These are phyloP conservation scores for Ceratobasidium sp. DNA, from an alignment of 1,284 basidiomycete species.

Conservation along the genomic window DNA sequence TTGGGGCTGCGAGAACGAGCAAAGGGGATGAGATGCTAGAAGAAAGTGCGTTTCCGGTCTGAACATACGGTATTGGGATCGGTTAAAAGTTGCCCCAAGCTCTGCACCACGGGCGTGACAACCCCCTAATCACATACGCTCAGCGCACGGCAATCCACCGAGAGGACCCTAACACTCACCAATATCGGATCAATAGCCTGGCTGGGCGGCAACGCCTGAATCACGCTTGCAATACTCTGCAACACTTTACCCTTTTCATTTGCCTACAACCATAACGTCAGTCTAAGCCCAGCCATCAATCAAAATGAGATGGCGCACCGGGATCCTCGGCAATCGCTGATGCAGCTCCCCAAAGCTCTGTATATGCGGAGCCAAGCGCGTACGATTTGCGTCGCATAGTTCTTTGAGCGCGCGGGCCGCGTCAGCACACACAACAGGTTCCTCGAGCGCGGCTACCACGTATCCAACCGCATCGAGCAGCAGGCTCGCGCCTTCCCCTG, in stretches of 20 bases:
- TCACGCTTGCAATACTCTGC: constrained; percentile 87
- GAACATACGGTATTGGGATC: constrained; percentile 57
- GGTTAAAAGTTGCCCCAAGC: constrained; percentile 66
- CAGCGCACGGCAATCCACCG: constrained; percentile 3
- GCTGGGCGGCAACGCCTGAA: constrained; percentile 79
- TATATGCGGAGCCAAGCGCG: constrained; percentile 79
- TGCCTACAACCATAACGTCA: constrained; percentile 56
- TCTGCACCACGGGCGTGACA: constrained; percentile 74
- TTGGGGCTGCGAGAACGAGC: constrained; percentile 69
- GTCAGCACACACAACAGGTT: constrained; percentile 66
- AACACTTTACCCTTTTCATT: constrained; percentile 88
- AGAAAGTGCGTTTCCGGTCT: background rate
- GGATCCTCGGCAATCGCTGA: constrained; percentile 72
- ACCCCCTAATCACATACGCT: constrained; percentile 67
- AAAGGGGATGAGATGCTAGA: constrained; percentile 20
- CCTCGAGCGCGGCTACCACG: constrained; percentile 72
- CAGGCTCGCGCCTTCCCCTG: constrained; percentile 53
- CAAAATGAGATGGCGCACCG: constrained; percentile 59
- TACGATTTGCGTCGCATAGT: constrained; percentile 84
- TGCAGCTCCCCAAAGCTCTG: constrained; percentile 83
- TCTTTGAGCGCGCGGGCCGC: constrained; percentile 84
- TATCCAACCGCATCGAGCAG: constrained; percentile 70
- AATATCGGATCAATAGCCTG: constrained; percentile 82
- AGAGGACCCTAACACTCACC: constrained; percentile 50
- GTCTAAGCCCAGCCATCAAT: constrained; percentile 6